A percentile compares a stretch with the other conserved stretches of the same genome.
These are phyloP conservation scores for Chlorella sp. DNA, from an alignment of 139 green algal species.

Conservation along the genomic window DNA sequence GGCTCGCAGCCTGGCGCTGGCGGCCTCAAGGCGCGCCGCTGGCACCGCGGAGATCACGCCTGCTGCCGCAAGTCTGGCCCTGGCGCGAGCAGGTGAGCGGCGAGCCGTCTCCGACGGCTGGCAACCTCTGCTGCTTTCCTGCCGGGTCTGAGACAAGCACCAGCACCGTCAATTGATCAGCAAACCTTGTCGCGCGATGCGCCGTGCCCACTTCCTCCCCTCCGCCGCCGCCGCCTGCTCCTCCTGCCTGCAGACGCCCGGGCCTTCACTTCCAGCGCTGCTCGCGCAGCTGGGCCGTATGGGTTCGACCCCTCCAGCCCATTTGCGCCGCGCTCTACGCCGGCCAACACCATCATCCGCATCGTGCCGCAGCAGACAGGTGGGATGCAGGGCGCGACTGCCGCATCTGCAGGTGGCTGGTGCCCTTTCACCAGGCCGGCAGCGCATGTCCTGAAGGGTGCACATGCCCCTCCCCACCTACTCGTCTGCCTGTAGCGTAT, in stretches of 20 bases:
- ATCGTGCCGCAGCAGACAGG: slow-evolving; percentile 90
- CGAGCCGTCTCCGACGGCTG: no score
- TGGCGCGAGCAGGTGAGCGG: no score
- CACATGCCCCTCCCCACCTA: not conserved
- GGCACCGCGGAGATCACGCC: no score
- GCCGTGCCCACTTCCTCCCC: no score
- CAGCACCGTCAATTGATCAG: no score
- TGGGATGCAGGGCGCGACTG: slow-evolving; percentile 35
- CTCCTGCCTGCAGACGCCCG: not conserved
- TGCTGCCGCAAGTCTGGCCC: no score
- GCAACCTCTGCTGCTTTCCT: no score
- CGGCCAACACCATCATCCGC: slow-evolving; percentile 57
- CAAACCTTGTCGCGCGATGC: no score
- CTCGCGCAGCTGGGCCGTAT: not conserved
- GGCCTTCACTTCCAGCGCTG: not conserved
- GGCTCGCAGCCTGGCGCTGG: no score
- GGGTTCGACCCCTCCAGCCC: slow-evolving; percentile 11
- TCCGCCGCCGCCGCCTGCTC: not conserved
- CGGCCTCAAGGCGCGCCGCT: no score
- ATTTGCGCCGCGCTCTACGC: slow-evolving; percentile 34
- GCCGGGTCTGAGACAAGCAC: no score
- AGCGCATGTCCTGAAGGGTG: no score
- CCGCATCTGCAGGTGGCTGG: slow-evolving; percentile 70
- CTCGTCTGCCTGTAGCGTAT: slow-evolving; percentile 33
- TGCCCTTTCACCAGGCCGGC: not conserved